These are phyloP conservation scores for Cryptococcus maquisensis DNA, from an alignment of 1,284 basidiomycete species.

Conservation along the genomic window DNA sequence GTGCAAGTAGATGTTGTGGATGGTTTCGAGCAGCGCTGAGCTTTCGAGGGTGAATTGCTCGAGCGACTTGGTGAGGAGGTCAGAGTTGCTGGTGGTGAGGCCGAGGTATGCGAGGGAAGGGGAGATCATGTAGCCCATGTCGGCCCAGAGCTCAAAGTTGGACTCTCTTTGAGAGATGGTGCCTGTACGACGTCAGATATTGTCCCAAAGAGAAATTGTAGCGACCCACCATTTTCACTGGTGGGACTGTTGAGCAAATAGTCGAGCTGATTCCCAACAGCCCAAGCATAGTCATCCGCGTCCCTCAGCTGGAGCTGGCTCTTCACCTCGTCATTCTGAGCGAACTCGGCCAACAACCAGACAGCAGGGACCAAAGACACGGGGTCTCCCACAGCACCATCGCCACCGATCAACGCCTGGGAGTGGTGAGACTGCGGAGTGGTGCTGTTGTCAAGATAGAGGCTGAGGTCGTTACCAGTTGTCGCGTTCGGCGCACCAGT, in stretches of 20 bases:
- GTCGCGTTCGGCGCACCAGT: slow-evolving; percentile 8
- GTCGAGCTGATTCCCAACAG: slow-evolving; percentile 29
- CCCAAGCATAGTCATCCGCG: slow-evolving; percentile 29
- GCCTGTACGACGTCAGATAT: slow-evolving; percentile 3
- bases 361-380: slow-evolving; percentile 22
- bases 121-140: slow-evolving; percentile 61
- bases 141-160: slow-evolving; percentile 53
- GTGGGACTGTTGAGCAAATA: slow-evolving; percentile 16
- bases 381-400: slow-evolving; percentile 33
- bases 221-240: slow-evolving; percentile 14
- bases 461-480: slow-evolving; percentile 3
- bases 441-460: slow-evolving; percentile 9
- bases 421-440: slow-evolving; percentile 9
- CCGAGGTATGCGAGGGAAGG: slow-evolving; percentile 60
- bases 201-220: neutral
- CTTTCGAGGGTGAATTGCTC: slow-evolving; percentile 54
- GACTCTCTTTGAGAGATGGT: slow-evolving; percentile 31
- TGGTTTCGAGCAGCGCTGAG: slow-evolving; percentile 49
- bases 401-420: slow-evolving; percentile 23
- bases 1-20: slow-evolving; percentile 50
- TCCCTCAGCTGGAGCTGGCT: neutral
- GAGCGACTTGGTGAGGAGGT: slow-evolving; percentile 52
- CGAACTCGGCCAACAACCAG: slow-evolving; percentile 27
- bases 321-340: slow-evolving; percentile 11
- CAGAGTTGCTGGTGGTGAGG: slow-evolving; percentile 49